Evolutionary conservation across 2,329 filamentous ascomycete genomes (phyloP), one percentile per base, ranked within the genome.

Genomic region (Cryphonectria radicalis): DNA sequence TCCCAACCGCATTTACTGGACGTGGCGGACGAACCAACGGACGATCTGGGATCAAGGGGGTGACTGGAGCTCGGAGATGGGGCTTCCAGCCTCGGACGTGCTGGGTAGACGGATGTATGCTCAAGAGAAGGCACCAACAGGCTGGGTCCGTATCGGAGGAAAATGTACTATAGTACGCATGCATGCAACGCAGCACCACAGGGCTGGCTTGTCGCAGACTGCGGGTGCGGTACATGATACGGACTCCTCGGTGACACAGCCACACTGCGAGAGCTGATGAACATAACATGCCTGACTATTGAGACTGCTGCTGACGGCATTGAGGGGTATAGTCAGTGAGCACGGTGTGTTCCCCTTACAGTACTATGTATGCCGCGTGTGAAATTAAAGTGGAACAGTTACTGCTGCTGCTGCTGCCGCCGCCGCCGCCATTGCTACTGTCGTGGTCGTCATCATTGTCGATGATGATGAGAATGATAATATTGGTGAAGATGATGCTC

Each of bases 211-310:
- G 37, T 25, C 37, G 37, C 35, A 28, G 14, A 28, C 53, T 57
- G 53, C 53, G 25, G 25, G 25, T 14, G 53, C 13, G 8, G 19
- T n/a, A n/a, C 46, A n/a, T 50, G 46, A 50, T 28, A 57, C 53
- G 25, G 8, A 13, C 4, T 6, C 4, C 53, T 57, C 11, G 53
- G 53, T 17, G 53, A 32, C 63, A 64, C 40, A 64, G 63, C 63
- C 63, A 64, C 63, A 46, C 25, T 13, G n/a, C 43, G 14, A 65
- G 63, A 65, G 63, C 63, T 65, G 63, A 53, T 13, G 25, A 22
- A 40, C 28, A 32, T 32, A 22, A 40, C 40, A 64, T n/a, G 62
- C 4, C 19, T 25, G n/a, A n/a, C n/a, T 4, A 22, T 50, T n/a
- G 46, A 4, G 17, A 5, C 43, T n/a, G 46, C 22, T 50, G 13